Evolutionary conservation across 306 rosid species (phyloP).

Genomic region (Morella rubra): DNA sequence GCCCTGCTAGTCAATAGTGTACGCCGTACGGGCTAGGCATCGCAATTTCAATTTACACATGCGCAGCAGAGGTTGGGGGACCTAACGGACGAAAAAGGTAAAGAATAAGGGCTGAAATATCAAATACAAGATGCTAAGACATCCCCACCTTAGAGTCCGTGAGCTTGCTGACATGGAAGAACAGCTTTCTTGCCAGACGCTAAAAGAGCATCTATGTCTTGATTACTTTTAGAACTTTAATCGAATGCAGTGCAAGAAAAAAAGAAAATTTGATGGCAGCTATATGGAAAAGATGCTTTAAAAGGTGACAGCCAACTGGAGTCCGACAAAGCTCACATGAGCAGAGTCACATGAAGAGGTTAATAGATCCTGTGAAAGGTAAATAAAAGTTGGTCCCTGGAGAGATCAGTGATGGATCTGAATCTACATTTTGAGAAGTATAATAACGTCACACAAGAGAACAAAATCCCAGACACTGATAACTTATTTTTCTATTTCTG

Average conservation of each 20-base stretch:
- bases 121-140: not conserved
- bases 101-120: not conserved
- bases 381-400: too few species aligned
- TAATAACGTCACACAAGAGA: not conserved
- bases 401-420: not conserved
- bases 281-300: not conserved
- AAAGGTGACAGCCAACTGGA: not conserved
- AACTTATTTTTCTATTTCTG: too few species aligned
- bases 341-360: too few species aligned
- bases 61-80: not conserved
- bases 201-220: not conserved
- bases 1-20: too few species aligned
- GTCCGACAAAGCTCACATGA: not conserved
- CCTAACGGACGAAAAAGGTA: not conserved
- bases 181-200: not conserved
- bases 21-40: too few species aligned
- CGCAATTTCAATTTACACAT: too few species aligned
- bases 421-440: not conserved
- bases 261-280: not conserved
- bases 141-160: not conserved
- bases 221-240: not conserved
- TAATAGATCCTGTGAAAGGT: too few species aligned
- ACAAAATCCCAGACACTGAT: too few species aligned
- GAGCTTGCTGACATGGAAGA: not conserved
- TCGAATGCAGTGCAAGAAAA: too few species aligned